A percentile compares a stretch with the other conserved stretches of the same genome.
Conservation (phyloP, 257 asterid species). For the Anisodus tanguticus region DNA sequence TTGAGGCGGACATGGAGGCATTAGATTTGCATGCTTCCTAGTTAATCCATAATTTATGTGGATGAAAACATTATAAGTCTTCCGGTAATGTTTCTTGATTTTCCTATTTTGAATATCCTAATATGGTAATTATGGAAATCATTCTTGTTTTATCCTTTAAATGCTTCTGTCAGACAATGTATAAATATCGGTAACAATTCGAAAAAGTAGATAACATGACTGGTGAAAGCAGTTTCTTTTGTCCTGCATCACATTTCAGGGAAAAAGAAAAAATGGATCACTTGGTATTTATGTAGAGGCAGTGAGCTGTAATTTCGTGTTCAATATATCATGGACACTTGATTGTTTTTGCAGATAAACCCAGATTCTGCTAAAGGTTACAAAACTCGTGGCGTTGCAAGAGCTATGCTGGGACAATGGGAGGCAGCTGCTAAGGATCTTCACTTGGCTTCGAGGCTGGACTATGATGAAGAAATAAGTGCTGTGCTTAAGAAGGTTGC, state of each 20-base stretch:
- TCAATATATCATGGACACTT: slow-evolving; percentile 17
- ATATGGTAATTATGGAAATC: neutral
- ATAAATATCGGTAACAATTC: neutral
- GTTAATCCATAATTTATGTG: slow-evolving; percentile 20
- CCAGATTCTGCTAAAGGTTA: slow-evolving; percentile 99
- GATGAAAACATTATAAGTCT: neutral
- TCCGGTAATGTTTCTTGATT: neutral
- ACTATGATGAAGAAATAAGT: slow-evolving; percentile 87
- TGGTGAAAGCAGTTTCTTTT: neutral
- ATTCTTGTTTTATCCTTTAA: neutral
- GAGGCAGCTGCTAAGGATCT: slow-evolving; percentile 91
- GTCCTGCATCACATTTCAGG: slow-evolving; percentile 6
- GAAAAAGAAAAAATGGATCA: neutral
- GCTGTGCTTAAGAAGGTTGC: slow-evolving; percentile 86
- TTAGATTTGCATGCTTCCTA: slow-evolving; percentile 10
- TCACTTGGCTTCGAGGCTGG: slow-evolving; percentile 86
- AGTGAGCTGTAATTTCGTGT: neutral
- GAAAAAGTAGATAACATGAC: neutral
- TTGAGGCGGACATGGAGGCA: slow-evolving; percentile 11
- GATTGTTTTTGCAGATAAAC: slow-evolving; percentile 59
- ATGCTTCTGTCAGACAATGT: neutral
- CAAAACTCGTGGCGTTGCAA: slow-evolving; percentile 90
- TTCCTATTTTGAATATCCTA: neutral
- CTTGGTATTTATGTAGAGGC: neutral
- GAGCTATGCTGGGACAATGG: slow-evolving; percentile 92